Conservation (phyloP, 2,329 filamentous ascomycete species). For the Hypocreales sp. region DNA sequence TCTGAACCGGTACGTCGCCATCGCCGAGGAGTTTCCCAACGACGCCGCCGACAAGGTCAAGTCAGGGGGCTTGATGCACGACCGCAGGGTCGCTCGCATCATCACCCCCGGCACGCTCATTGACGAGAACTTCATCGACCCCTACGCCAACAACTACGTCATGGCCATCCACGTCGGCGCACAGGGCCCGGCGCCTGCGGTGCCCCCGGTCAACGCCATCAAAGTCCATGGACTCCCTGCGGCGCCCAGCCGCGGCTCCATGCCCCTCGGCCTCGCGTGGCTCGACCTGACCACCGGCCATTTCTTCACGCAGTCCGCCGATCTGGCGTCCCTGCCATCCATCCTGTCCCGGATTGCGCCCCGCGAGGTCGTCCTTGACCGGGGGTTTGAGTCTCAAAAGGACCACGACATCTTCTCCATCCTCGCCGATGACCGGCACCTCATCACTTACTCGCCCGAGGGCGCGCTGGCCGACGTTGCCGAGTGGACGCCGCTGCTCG, state of each 20-base stretch:
- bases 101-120: constrained; percentile 92
- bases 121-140: constrained; percentile 94
- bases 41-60: constrained; percentile 53
- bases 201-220: not conserved
- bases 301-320: constrained; percentile 72
- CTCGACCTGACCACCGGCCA: constrained; percentile 88
- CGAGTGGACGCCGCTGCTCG: constrained; percentile 64
- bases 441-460: constrained; percentile 55
- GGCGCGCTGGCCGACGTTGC: constrained; percentile 31
- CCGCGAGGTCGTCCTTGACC: constrained; percentile 68
- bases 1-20: constrained; percentile 76
- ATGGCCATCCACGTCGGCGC: constrained; percentile 53
- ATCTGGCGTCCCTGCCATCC: constrained; percentile 57
- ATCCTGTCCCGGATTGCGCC: constrained; percentile 71
- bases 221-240: constrained; percentile 2
- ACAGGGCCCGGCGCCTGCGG: not conserved
- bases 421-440: constrained; percentile 59
- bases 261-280: constrained; percentile 69
- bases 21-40: constrained; percentile 84
- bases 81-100: constrained; percentile 71
- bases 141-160: constrained; percentile 84
- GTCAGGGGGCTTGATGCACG: constrained; percentile 66
- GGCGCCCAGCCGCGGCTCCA: constrained; percentile 3
- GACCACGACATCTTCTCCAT: constrained; percentile 48
- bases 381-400: constrained; percentile 39